A percentile compares a stretch with the other conserved stretches of the same genome.
phyloP scores from a whole-genome alignment of 495 filamentous ascomycete genomes.

The Parathielavia appendiculata region DNA sequence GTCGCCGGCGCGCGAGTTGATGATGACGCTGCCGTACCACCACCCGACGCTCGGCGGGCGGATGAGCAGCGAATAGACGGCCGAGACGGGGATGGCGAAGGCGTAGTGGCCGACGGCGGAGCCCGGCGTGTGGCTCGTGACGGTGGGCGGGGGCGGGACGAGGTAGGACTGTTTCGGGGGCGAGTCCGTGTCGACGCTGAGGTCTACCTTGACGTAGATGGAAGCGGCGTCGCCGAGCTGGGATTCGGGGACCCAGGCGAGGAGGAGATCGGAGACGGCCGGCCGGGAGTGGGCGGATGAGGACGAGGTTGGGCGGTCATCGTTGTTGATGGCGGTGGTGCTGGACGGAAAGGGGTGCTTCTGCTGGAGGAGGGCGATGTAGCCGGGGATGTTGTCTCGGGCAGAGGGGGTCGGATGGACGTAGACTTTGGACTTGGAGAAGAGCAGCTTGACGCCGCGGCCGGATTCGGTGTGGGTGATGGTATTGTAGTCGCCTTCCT shows the following conservation, averaged over 20 bases:
- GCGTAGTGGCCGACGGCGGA: conserved; percentile 72
- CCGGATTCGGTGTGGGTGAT: conserved; percentile 78
- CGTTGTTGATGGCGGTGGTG: conserved; percentile 5
- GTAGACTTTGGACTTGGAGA: conserved; percentile 98
- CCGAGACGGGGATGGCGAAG: conserved; percentile 83
- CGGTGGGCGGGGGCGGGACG: conserved; percentile 82
- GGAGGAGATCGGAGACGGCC: conserved; percentile 63
- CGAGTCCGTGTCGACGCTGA: conserved; percentile 63
- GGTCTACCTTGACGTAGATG: conserved; percentile 92
- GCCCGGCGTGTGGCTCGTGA: conserved; percentile 58
- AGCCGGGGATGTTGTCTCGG: conserved; percentile 95
- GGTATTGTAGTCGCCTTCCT: conserved; percentile 92
- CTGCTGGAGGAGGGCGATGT: conserved; percentile 90
- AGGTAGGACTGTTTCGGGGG: conserved; percentile 84
- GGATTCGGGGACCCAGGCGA: conserved; percentile 92
- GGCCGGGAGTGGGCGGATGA: conserved; percentile 37
- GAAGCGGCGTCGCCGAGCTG: conserved; percentile 79
- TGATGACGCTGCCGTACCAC: conserved; percentile 95
- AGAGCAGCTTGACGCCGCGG: conserved; percentile 89
- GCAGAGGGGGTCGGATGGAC: conserved; percentile 92
- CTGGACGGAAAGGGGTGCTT: conserved; percentile 49
- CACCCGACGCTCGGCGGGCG: conserved; percentile 90
- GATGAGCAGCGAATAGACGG: conserved; percentile 85
- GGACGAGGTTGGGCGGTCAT: conserved; percentile 46
- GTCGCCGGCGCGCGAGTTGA: conserved; percentile 85